Conservation (phyloP, 2,329 filamentous ascomycete genomes). For the Colletotrichum cereale region DNA sequence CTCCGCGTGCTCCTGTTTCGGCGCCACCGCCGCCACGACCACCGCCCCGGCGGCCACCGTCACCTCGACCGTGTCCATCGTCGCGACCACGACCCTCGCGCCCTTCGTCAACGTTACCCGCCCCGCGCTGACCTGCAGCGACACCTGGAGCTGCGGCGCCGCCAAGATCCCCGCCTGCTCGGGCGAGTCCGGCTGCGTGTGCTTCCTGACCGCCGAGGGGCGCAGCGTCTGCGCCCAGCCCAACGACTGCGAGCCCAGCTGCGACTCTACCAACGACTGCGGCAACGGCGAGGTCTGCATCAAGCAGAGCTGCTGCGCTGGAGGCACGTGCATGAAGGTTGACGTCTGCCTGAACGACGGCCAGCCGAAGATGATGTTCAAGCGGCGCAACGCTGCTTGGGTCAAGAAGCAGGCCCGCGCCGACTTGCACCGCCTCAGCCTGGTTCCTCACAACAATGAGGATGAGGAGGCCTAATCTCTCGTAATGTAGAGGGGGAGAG, state of each 20-base stretch:
- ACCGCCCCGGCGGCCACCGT: constrained; percentile 54
- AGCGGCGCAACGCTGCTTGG: constrained; percentile 24
- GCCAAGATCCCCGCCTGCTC: constrained; percentile 13
- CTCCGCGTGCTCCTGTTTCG: constrained; percentile 48
- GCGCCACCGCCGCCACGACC: constrained; percentile 44
- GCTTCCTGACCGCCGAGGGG: constrained; percentile 32
- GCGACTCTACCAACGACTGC: constrained; percentile 29
- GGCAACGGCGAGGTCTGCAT: constrained; percentile 28
- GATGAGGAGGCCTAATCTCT: background rate
- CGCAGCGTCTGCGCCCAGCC: constrained; percentile 29
- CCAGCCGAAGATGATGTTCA: constrained; percentile 31
- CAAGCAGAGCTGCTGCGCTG: constrained; percentile 35
- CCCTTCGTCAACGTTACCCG: constrained; percentile 33
- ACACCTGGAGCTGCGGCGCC: constrained; percentile 29
- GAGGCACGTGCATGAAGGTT: constrained; percentile 34
- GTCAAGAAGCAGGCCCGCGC: constrained; percentile 13
- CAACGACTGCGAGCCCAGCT: constrained; percentile 21
- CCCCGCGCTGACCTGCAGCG: constrained; percentile 13
- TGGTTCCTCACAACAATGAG: constrained; percentile 17
- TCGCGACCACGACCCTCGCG: constrained; percentile 9
- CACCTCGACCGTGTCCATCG: constrained; percentile 55
- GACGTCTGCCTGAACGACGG: constrained; percentile 28
- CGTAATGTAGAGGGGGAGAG: too few species aligned
- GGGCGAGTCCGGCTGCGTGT: constrained; percentile 25
- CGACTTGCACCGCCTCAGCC: constrained; percentile 21